Evolutionary conservation across 2,329 filamentous ascomycete species (phyloP).

Genomic region (Aspergillus hortae): DNA sequence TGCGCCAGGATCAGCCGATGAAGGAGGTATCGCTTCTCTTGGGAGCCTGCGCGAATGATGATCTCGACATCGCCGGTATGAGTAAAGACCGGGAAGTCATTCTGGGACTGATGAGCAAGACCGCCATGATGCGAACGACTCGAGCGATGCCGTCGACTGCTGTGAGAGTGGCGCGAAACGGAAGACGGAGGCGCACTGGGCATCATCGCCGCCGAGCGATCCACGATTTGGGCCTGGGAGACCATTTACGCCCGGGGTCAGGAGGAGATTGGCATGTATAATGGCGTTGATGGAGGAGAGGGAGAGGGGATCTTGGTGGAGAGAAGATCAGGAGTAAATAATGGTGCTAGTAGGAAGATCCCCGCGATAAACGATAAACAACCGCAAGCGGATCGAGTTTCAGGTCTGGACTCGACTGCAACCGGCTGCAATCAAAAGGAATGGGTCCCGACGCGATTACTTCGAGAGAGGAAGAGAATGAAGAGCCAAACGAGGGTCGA

Average conservation of each 20-base stretch:
- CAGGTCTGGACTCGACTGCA: neutral
- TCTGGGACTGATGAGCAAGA: constrained; percentile 66
- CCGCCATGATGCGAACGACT: constrained; percentile 78
- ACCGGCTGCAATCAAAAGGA: neutral
- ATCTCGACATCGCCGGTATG: constrained; percentile 94
- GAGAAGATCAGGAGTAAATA: neutral
- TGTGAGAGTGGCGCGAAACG: constrained; percentile 59
- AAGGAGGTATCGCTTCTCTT: constrained; percentile 80
- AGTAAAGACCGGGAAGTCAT: constrained; percentile 89
- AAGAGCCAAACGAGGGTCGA: neutral
- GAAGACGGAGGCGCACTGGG: constrained; percentile 58
- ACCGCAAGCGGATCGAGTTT: neutral
- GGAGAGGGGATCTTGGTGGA: neutral
- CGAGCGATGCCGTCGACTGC: constrained; percentile 66
- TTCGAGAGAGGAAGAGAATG: neutral
- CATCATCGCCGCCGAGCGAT: constrained; percentile 52
- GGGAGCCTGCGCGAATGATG: constrained; percentile 63
- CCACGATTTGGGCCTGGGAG: constrained; percentile 44
- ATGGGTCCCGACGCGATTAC: neutral
- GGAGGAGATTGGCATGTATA: constrained; percentile 14
- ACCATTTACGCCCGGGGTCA: constrained; percentile 25
- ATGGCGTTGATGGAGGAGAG: constrained; percentile 5
- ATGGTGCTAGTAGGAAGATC: neutral
- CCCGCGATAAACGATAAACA: neutral
- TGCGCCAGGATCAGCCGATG: constrained; percentile 84